Base-by-base conservation (phyloP, 257 asterid species). In the Solanum medicagineum region DNA sequence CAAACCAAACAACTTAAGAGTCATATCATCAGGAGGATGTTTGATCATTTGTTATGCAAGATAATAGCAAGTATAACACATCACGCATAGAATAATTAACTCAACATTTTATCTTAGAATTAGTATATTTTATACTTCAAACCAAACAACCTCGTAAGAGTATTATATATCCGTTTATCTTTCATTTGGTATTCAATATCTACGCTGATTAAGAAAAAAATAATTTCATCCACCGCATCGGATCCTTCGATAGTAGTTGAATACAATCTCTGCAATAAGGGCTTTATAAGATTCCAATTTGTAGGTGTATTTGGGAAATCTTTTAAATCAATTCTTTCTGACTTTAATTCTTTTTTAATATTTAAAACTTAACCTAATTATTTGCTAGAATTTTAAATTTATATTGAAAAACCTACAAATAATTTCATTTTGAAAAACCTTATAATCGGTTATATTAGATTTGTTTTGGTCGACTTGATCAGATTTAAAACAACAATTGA, bases 151-250 rank as follows among this genome's bases (percentile, higher is more conserved):
- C 4, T 32, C 20, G 2, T 54, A 15, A 54, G n/a, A 54, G 59
- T 54, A 54, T 54, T 54, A 16, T 55, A 55, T 55, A 55, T 55
- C 60, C 10, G 2, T 55, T 32, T 32, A 32, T 32, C 3, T 32
- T 32, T 32, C 36, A 32, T 32, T 4, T 32, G 36, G 4, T 32
- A 32, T 32, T 1, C 36, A 4, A 32, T 32, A 32, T 32, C 4
- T 32, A 32, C 36, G 3, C 42, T 36, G 6, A 36, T 36, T 36
- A 36, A 36, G 1, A 36, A 36, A 36, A 1, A 4, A 36, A 3
- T 0, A 36, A 5, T 5, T 1, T 36, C 42, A 3, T 36, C 1
- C 42, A 36, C 6, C 0, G 0, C 42, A 36, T 2, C 1, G 5
- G 0, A 36, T 36, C 42, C 6, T 36, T 36, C 0, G 42, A 0